Evolutionary conservation across 164 flowering plant species (phyloP), one percentile per base, ranked within the genome.

Genomic region (Chimonanthus praecox): DNA sequence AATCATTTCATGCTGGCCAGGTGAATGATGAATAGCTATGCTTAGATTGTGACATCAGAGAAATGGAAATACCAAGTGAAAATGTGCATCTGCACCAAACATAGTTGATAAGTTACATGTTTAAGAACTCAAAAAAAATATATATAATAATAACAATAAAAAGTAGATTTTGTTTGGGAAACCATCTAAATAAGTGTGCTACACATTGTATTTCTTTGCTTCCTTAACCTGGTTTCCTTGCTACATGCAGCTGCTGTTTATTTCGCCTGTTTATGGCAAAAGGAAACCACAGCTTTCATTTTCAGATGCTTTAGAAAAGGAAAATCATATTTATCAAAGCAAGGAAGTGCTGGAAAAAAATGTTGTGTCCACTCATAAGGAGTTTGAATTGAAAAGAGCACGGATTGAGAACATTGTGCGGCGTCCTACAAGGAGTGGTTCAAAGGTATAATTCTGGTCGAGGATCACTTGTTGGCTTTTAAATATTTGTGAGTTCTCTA

Each of bases 241-340:
- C 65, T 60, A 65, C 62, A 46, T 85, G 76, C 75, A 94, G 99
- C 79, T 94, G 18, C 80, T 95, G 75, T 87, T 93, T 77, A 88
- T 95, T 77, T 88, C 85, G 62, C 94, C 91, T 58, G 74, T 91
- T 68, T 79, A 86, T 79, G 88, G 86, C 73, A 84, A 78, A 75
- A 82, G 72, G 43, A 86, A 80, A 68, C 80, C 85, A 68, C 83
- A 75, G 60, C 65, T 86, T 48, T 64, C 79, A 73, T 76, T 68
- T 76, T 60, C 88, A 64, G 73, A 77, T 71, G 80, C 73, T 72
- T 69, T 49, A n/a, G 58, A 82, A 68, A 87, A 84, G 81, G 82
- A 72, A 58, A 82, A 47, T 10, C 49, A 20, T 70, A n/a, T 75
- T 15, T 62, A 73, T 58, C 69, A 78, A 73, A 69, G 72, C 76